Evolutionary conservation across 108 stramenopile genomes (phyloP).

Genomic region (Schizochytrium sp.): DNA sequence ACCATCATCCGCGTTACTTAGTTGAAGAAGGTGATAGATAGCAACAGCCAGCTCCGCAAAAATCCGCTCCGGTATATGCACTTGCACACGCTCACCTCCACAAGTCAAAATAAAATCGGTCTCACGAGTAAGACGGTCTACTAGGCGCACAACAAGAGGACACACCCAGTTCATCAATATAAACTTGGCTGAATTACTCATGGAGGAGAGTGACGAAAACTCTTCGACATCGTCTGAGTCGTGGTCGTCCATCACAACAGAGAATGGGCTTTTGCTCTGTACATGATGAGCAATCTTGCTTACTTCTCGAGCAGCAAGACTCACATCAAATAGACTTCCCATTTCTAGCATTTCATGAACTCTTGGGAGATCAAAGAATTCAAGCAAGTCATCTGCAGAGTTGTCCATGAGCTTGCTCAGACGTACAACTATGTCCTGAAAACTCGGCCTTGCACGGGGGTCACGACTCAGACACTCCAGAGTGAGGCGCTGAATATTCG

Average conservation of each 20-base stretch:
- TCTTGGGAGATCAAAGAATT: slow-evolving; percentile 55
- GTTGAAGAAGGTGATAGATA: slow-evolving; percentile 1
- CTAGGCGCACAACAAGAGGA: slow-evolving; percentile 39
- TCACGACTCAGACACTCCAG: slow-evolving; percentile 46
- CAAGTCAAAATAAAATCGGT: slow-evolving; percentile 44
- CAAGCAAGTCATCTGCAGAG: background rate
- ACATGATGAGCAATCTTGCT: slow-evolving; percentile 28
- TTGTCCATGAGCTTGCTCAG: background rate
- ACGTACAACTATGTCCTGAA: slow-evolving; percentile 49
- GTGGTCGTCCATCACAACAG: background rate
- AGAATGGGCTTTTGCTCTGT: background rate
- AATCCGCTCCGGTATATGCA: slow-evolving; percentile 49
- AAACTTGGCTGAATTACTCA: background rate
- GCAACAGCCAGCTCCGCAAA: slow-evolving; percentile 20
- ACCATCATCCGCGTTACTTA: slow-evolving; percentile 18
- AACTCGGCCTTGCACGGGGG: slow-evolving; percentile 33
- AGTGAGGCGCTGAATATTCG: background rate
- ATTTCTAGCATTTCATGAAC: slow-evolving; percentile 59
- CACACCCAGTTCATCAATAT: slow-evolving; percentile 5
- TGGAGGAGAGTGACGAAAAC: slow-evolving; percentile 10
- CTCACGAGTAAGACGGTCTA: slow-evolving; percentile 31
- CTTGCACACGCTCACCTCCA: slow-evolving; percentile 24
- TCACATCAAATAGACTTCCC: background rate
- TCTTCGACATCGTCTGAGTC: slow-evolving; percentile 15
- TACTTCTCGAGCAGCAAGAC: slow-evolving; percentile 24